Evolutionary conservation across 495 filamentous ascomycete species (phyloP), one percentile per base, ranked within the genome.

Genomic region (Penicillium cataractarum): DNA sequence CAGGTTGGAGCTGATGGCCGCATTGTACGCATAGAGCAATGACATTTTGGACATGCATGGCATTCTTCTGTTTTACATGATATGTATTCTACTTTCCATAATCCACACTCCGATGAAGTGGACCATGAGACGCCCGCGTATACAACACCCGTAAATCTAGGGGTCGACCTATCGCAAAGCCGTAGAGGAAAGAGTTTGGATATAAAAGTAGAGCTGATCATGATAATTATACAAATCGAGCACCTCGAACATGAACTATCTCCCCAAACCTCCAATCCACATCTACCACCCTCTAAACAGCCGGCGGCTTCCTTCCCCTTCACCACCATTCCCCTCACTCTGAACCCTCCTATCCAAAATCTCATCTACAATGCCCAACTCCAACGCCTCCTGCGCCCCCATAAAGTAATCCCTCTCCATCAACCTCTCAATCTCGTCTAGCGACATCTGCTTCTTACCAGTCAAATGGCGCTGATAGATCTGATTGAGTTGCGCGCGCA

Each of bases 371-470:
- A 99, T 89, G 0, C 95, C 95, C 76, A 96, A 82, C 24, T 95
- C 91, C 72, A 92, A 79, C 17, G 95, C 94, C 77, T 97, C 94
- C 42, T 90, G 72, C 4, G 93, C 93, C 55, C 90, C 88, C 86
- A 98, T 87, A 67, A 97, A 97, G 66, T 93, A 92, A 76, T 99
- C 95, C 57, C 95, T 78, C 82, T 99, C 95, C 92, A 99, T 97
- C 71, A 97, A 78, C 77, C 86, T 90, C 82, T 96, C 95, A 72
- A 97, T 73, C 56, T 94, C 92, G 57, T 91, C 87, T 60, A 97
- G 75, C 1, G 78, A 83, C 71, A 90, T 77, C 61, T 87, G 80
- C 75, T 87, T 90, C 71, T 78, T 76, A 32, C 80, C 76, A 62
- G 90, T 97, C 70, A 99, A 74, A 78, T 99, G 95, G 62, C 81